phyloP scores from a whole-genome alignment of 768 basidiomycete genomes.

The Termitomyces sp. region DNA sequence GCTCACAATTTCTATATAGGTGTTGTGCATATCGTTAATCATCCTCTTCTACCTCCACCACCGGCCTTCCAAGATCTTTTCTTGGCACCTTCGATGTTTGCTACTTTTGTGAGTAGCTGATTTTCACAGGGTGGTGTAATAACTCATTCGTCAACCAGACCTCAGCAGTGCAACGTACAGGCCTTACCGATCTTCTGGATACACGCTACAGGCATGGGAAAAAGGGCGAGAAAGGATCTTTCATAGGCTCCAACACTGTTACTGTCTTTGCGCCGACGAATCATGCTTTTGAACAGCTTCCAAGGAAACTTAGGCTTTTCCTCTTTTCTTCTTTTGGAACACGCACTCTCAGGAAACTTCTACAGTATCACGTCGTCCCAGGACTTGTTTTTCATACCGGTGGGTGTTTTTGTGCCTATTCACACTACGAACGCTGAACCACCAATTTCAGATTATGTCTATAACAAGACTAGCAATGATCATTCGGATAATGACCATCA shows the following conservation, averaged over 20 bases:
- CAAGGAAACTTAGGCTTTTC: constrained; percentile 43
- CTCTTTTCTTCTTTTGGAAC: constrained; percentile 59
- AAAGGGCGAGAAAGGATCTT: constrained; percentile 27
- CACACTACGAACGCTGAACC: not conserved
- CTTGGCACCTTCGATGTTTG: constrained; percentile 34
- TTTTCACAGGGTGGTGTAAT: not conserved
- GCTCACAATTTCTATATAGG: constrained; percentile 20
- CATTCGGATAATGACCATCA: not conserved
- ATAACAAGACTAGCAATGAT: constrained; percentile 19
- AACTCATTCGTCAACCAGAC: constrained; percentile 28
- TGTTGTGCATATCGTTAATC: constrained; percentile 46
- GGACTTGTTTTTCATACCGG: constrained; percentile 44
- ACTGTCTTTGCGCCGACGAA: constrained; percentile 54
- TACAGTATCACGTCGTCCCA: constrained; percentile 55
- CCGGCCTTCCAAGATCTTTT: constrained; percentile 45
- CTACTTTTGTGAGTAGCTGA: constrained; percentile 34
- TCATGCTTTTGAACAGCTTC: constrained; percentile 40
- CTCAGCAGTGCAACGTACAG: constrained; percentile 48
- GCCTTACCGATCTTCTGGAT: constrained; percentile 37
- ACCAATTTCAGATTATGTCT: constrained; percentile 19
- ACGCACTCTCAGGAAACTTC: constrained; percentile 41
- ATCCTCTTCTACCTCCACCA: constrained; percentile 51
- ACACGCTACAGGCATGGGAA: constrained; percentile 36
- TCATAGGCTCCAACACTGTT: constrained; percentile 39
- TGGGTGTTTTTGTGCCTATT: constrained; percentile 13